Percentiles rank a stretch among this genome's conserved stretches.
These are phyloP conservation scores for Hortiboletus flavorubellus DNA, from an alignment of 768 basidiomycete species.

Conservation along the genomic window DNA sequence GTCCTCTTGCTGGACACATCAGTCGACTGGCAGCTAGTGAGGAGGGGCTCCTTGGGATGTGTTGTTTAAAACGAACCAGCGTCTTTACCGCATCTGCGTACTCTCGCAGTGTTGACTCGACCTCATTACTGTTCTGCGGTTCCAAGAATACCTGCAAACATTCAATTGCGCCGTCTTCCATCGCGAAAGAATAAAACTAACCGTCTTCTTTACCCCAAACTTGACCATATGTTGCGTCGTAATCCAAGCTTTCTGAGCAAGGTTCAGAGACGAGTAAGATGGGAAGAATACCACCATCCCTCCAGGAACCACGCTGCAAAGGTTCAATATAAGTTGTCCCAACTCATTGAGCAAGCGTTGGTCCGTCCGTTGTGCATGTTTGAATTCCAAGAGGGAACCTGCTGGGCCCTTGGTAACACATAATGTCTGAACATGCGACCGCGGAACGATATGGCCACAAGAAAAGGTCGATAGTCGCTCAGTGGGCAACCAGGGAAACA, in stretches of 20 bases:
- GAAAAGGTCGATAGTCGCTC: slow-evolving; percentile 76
- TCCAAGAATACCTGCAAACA: slow-evolving; percentile 77
- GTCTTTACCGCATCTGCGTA: slow-evolving; percentile 54
- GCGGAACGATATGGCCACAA: slow-evolving; percentile 90
- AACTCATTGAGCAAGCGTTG: slow-evolving; percentile 69
- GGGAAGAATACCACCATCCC: slow-evolving; percentile 95
- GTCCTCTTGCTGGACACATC: slow-evolving; percentile 30
- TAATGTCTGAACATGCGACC: slow-evolving; percentile 69
- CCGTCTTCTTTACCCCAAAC: slow-evolving; percentile 72
- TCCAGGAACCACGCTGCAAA: slow-evolving; percentile 71
- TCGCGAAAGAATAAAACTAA: slow-evolving; percentile 25
- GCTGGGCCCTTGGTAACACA: slow-evolving; percentile 73
- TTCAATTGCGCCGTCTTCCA: not conserved
- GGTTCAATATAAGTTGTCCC: slow-evolving; percentile 80
- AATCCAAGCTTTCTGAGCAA: slow-evolving; percentile 64
- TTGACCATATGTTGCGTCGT: slow-evolving; percentile 58
- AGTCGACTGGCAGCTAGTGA: slow-evolving; percentile 19
- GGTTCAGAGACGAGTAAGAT: slow-evolving; percentile 79
- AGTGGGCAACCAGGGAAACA: slow-evolving; percentile 63
- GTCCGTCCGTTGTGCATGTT: slow-evolving; percentile 70
- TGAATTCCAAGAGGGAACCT: slow-evolving; percentile 76
- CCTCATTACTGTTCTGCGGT: slow-evolving; percentile 66
- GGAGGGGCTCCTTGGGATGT: not conserved
- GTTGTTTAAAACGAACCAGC: slow-evolving; percentile 14
- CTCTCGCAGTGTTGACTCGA: slow-evolving; percentile 71